Base-by-base conservation (phyloP, 306 rosid species). In the Fragaria iinumae region DNA sequence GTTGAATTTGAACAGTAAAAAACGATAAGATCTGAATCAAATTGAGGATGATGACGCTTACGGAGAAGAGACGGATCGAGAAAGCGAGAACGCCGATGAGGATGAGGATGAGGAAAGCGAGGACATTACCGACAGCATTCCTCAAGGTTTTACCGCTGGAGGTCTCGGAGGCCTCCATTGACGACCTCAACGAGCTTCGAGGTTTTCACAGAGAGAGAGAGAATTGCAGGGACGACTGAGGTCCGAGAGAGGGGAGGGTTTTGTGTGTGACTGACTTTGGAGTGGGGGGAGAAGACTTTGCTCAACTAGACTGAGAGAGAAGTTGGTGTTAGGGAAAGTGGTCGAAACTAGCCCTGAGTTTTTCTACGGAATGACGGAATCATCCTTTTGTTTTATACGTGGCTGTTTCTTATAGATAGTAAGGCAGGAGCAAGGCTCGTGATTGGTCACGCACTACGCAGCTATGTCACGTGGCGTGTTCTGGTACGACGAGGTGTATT, bases 21-120 rank as follows among this genome's bases (percentile, higher is more conserved):
- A 65, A 16, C 16, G 53, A 73, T 38, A 78, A 76, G 98, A 89
- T 96, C 96, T 76, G 48, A 69, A 78, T 73, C 11, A 53, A 9
- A 64, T n/a, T 17, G 72, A 27, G 39, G 75, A 21, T 11, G 14
- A 59, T 12, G 18, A 11, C 4, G 82, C 97, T 91, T 87, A 96
- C 99, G 72, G 99, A 96, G 90, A 96, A 96, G 79, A 96, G 92
- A 4, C 99, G 97, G 89, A 96, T 96, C 87, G 99, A 96, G 86
- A 96, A 96, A 36, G 99, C 99, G 53, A 96, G 99, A 72, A 92
- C 97, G 23, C 99, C 99, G 86, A 96, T 92, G 83, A 96, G 83
- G 80, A 96, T 73, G 78, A 96, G 96, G 84, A 96, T 92, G 89
- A 92, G 82, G 87, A 92, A 77, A 18, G 96, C 87, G 70, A 96